Evolutionary conservation across 768 basidiomycete genomes (phyloP).

Genomic region (Ramaria sp.): DNA sequence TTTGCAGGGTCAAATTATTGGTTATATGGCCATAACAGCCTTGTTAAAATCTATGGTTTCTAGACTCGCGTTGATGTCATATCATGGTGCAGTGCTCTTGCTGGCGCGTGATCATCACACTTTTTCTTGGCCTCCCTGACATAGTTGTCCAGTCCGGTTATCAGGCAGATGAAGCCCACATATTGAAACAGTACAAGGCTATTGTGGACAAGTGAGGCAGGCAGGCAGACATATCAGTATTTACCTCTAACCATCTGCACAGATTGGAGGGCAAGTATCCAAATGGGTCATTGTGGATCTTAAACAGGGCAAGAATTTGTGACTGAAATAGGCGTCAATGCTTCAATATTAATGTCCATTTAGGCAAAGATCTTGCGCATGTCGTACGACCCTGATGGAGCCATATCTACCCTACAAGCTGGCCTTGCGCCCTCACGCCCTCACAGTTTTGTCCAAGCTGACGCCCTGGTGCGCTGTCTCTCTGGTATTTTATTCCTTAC

Average conservation of each 20-base stretch:
- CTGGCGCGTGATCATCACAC: slow-evolving; percentile 17
- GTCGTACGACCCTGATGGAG: slow-evolving; percentile 50
- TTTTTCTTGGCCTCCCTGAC: background rate
- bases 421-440: slow-evolving; percentile 45
- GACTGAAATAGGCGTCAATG: background rate
- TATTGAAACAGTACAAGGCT: slow-evolving; percentile 48
- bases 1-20: slow-evolving; percentile 54
- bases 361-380: slow-evolving; percentile 72
- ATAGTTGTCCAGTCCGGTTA: slow-evolving; percentile 38
- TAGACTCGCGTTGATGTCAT: slow-evolving; percentile 74
- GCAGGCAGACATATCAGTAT: background rate
- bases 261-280: slow-evolving; percentile 53
- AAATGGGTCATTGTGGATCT: slow-evolving; percentile 58
- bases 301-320: slow-evolving; percentile 43
- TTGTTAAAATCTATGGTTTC: background rate
- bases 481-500: background rate
- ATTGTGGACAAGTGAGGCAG: slow-evolving; percentile 52
- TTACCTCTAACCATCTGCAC: background rate
- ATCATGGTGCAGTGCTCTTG: slow-evolving; percentile 60
- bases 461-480: slow-evolving; percentile 42
- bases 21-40: background rate
- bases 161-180: slow-evolving; percentile 60
- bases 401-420: slow-evolving; percentile 49
- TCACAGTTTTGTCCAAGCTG: slow-evolving; percentile 58
- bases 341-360: background rate